These are phyloP conservation scores for Podospora bellae-mahoneyi DNA, from an alignment of 495 filamentous ascomycete species.

Conservation along the genomic window DNA sequence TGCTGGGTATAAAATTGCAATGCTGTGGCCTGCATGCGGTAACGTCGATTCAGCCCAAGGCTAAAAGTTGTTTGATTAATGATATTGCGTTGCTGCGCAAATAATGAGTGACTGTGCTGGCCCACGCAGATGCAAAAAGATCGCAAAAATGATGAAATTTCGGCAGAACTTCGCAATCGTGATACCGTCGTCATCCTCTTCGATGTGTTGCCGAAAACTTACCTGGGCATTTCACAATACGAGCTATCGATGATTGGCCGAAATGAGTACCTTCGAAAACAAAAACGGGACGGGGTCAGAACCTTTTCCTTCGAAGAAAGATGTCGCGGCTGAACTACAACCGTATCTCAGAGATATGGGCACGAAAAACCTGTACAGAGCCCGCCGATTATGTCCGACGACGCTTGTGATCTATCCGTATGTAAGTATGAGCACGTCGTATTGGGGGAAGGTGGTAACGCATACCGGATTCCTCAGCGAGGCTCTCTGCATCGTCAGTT, in stretches of 20 bases:
- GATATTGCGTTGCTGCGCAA: neutral
- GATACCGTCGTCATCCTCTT: neutral
- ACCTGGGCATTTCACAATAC: neutral
- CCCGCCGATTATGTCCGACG: constrained; percentile 43
- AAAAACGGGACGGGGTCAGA: constrained; percentile 10
- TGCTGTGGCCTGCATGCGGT: neutral
- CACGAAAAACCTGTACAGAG: constrained; percentile 11
- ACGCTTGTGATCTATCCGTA: constrained; percentile 46
- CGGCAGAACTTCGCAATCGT: neutral
- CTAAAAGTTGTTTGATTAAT: neutral
- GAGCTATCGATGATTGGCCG: neutral
- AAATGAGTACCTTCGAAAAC: constrained; percentile 17
- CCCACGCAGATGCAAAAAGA: neutral
- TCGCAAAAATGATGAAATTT: neutral
- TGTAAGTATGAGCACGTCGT: constrained; percentile 26
- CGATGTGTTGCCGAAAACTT: neutral
- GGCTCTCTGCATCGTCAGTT: constrained; percentile 32
- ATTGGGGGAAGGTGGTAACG: neutral
- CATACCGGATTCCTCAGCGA: constrained; percentile 43
- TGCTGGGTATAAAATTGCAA: neutral
- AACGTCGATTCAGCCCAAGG: neutral
- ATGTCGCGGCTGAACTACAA: constrained; percentile 30
- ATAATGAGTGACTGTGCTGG: neutral
- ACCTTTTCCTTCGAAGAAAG: constrained; percentile 17
- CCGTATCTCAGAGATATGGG: neutral